phyloP scores from a whole-genome alignment of 352 stramenopile genomes.

The Pythium sukuiense region DNA sequence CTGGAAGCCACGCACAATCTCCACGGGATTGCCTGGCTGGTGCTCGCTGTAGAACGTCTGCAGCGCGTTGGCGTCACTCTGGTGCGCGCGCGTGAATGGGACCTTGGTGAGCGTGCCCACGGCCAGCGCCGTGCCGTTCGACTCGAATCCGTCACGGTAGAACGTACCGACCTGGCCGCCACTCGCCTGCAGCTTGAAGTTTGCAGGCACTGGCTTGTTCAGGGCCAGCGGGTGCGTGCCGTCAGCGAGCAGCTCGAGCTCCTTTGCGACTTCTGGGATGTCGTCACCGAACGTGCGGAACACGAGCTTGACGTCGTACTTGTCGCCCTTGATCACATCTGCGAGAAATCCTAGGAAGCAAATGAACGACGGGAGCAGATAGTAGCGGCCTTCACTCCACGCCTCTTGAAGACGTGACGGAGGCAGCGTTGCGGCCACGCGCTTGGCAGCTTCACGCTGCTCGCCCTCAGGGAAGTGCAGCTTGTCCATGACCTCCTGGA shows the following conservation, averaged over 20 bases:
- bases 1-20: conserved; percentile 60
- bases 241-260: conserved; percentile 66
- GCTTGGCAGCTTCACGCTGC: conserved; percentile 50
- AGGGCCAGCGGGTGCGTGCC: conserved; percentile 59
- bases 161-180: conserved; percentile 55
- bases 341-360: conserved; percentile 61
- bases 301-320: conserved; percentile 57
- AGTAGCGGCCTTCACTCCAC: conserved; percentile 74
- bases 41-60: conserved; percentile 41
- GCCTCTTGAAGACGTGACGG: conserved; percentile 62
- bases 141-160: conserved; percentile 67
- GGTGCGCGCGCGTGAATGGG: conserved; percentile 46
- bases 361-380: conserved; percentile 81
- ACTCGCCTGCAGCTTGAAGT: conserved; percentile 49
- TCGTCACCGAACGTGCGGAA: conserved; percentile 86
- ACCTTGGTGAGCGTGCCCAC: conserved; percentile 64
- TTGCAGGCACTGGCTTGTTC: conserved; percentile 35
- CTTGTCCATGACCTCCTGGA: conserved; percentile 71
- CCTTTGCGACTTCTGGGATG: conserved; percentile 67
- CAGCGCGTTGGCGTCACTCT: conserved; percentile 29
- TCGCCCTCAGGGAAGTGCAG: conserved; percentile 61
- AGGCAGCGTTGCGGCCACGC: conserved; percentile 40
- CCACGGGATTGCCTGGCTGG: conserved; percentile 24
- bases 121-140: conserved; percentile 54
- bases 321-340: conserved; percentile 18